These are phyloP conservation scores for Acanthamoeba quina DNA, from an alignment of 208 protist genomes.

Conservation along the genomic window DNA sequence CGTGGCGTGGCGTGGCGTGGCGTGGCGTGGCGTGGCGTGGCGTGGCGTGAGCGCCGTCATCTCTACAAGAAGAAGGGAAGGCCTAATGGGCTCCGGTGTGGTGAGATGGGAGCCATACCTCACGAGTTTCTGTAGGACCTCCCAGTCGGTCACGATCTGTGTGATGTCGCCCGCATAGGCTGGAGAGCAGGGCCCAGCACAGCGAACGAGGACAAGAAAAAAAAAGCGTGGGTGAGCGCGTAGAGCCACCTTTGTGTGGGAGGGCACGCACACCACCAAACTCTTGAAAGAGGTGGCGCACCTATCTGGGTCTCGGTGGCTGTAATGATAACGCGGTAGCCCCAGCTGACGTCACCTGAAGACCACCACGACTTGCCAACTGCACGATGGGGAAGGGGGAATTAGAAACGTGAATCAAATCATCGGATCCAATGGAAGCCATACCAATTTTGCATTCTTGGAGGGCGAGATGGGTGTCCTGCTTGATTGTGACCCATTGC, in stretches of 20 bases:
- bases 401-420: background rate
- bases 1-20: too few relatives aligned
- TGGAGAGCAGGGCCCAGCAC: background rate
- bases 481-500: conserved; percentile 26
- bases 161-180: conserved; percentile 26
- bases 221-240: background rate
- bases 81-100: background rate
- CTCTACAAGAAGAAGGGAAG: background rate
- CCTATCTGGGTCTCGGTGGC: conserved; percentile 17
- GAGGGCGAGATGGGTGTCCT: background rate
- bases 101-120: background rate
- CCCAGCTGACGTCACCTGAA: background rate
- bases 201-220: background rate
- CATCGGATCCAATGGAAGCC: background rate
- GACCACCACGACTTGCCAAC: conserved; percentile 43
- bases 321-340: background rate
- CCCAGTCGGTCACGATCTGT: conserved; percentile 49
- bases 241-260: background rate
- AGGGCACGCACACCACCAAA: too few relatives aligned
- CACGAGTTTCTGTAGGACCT: background rate
- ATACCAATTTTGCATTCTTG: conserved; percentile 43
- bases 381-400: background rate
- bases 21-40: too few relatives aligned
- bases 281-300: background rate
- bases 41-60: background rate